Evolutionary conservation across 108 stramenopile species (phyloP).

Genomic region (Bacterosira constricta): DNA sequence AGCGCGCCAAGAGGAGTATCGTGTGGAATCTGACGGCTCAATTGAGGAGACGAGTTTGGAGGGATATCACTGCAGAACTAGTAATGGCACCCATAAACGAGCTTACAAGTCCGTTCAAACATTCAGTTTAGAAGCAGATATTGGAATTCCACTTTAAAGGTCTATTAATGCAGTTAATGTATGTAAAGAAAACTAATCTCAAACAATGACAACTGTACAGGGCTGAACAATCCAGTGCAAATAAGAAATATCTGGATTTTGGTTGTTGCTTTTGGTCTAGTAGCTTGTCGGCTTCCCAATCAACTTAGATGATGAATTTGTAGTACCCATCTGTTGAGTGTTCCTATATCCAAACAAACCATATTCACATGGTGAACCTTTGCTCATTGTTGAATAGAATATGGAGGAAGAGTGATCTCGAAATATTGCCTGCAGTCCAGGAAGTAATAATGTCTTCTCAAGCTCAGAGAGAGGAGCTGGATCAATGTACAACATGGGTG

Average conservation of each 20-base stretch:
- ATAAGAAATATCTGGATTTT: too few relatives aligned
- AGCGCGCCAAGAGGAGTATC: too few relatives aligned
- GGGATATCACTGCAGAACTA: too few relatives aligned
- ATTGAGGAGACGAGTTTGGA: too few relatives aligned
- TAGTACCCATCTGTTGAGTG: background rate
- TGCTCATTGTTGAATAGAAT: constrained; percentile 12
- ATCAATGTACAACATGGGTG: constrained; percentile 81
- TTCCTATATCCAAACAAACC: constrained; percentile 39
- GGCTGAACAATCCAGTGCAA: too few relatives aligned
- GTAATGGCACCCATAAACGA: too few relatives aligned
- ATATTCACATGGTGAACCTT: constrained; percentile 29
- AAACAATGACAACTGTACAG: background rate
- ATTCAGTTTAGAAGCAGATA: too few relatives aligned
- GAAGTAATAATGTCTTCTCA: constrained; percentile 67
- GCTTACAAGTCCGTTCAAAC: too few relatives aligned
- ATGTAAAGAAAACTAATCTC: background rate
- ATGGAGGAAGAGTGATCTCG: constrained; percentile 62
- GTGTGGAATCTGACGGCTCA: too few relatives aligned
- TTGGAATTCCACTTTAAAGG: background rate
- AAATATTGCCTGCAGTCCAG: constrained; percentile 79
- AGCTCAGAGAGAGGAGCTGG: constrained; percentile 81
- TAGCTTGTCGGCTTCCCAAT: constrained; percentile 1
- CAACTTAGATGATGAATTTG: background rate
- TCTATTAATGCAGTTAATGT: background rate
- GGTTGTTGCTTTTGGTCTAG: too few relatives aligned